A percentile compares a stretch with the other conserved stretches of the same genome.
These are phyloP conservation scores for Bruguiera sexangula DNA, from an alignment of 345 rosid genomes.

Conservation along the genomic window DNA sequence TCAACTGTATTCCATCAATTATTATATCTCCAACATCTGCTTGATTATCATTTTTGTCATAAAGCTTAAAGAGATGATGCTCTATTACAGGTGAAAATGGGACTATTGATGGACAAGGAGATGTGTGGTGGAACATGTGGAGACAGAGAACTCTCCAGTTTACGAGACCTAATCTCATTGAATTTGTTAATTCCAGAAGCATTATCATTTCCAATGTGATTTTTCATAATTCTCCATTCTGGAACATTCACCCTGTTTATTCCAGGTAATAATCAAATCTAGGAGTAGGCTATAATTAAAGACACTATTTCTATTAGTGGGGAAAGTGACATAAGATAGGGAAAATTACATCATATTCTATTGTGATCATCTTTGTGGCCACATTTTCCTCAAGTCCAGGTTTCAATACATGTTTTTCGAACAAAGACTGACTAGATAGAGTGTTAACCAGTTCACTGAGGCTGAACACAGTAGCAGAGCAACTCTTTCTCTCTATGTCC, in stretches of 20 bases:
- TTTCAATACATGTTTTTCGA: no score
- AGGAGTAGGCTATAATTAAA: not conserved
- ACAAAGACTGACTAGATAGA: no score
- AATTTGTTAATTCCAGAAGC: constrained; percentile 61
- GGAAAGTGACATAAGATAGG: not conserved
- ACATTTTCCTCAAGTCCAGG: no score
- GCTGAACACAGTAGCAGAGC: no score
- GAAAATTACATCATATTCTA: no score
- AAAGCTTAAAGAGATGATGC: constrained; percentile 2
- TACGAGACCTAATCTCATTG: constrained; percentile 82
- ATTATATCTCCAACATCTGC: no score
- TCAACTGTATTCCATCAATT: no score
- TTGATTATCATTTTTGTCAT: not conserved
- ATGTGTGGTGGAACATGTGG: constrained; percentile 96
- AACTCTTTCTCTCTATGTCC: not conserved
- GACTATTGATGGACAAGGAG: constrained; percentile 97
- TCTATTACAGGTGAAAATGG: constrained; percentile 74
- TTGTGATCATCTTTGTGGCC: no score
- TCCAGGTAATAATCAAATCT: constrained; percentile 52
- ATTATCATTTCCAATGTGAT: constrained; percentile 82
- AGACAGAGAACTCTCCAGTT: constrained; percentile 70
- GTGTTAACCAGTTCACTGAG: no score
- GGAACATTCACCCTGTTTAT: constrained; percentile 97
- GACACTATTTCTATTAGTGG: not conserved
- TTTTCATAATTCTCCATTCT: constrained; percentile 80